Evolutionary conservation across 768 basidiomycete genomes (phyloP).

Genomic region (Boletus insuetus): DNA sequence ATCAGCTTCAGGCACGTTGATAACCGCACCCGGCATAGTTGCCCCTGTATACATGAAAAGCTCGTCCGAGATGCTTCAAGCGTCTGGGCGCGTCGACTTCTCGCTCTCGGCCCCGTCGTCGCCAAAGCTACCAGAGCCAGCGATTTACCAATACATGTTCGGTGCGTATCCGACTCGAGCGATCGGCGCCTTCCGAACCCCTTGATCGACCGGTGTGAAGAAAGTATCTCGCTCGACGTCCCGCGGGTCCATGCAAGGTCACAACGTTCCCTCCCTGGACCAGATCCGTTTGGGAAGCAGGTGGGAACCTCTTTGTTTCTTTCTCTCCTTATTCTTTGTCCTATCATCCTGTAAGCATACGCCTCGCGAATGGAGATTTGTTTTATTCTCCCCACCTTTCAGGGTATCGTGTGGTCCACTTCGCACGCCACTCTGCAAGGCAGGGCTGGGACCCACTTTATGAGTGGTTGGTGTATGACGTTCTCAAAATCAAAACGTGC

Average conservation of each 20-base stretch:
- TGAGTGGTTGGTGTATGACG: too few relatives aligned
- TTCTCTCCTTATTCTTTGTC: not conserved
- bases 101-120: not conserved
- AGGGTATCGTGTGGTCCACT: too few relatives aligned
- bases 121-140: conserved; percentile 26
- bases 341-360: not conserved
- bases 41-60: too few relatives aligned
- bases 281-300: conserved; percentile 34
- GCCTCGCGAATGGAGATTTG: not conserved
- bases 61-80: too few relatives aligned
- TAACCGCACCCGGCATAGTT: too few relatives aligned
- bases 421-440: not conserved
- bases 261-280: conserved; percentile 14
- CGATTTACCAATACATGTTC: conserved; percentile 35
- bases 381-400: not conserved
- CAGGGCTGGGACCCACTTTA: too few relatives aligned
- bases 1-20: too few relatives aligned
- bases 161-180: conserved; percentile 10
- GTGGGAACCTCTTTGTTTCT: too few relatives aligned
- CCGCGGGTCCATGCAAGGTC: conserved; percentile 6
- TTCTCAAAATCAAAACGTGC: not conserved
- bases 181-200: not conserved
- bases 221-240: not conserved
- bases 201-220: conserved; percentile 17
- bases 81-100: too few relatives aligned